Evolutionary conservation across 2,329 filamentous ascomycete species (phyloP).

Genomic region (Arthrobotrys sphaeroides): DNA sequence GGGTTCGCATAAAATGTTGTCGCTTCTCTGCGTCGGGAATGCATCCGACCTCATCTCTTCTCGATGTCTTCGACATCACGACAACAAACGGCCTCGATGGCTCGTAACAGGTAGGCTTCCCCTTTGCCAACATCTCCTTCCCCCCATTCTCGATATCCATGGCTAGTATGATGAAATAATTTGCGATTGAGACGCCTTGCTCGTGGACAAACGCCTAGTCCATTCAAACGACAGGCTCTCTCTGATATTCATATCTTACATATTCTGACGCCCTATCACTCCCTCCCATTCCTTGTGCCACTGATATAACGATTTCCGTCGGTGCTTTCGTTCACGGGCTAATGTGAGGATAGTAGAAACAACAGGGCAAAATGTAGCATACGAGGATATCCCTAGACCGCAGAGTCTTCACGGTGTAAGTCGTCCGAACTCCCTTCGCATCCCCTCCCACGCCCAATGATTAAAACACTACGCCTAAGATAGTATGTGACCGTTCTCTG

Average conservation of each 20-base stretch:
- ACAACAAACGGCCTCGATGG: not conserved
- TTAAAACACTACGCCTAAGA: constrained; percentile 73
- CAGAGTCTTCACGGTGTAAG: too few relatives aligned
- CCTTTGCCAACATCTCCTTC: constrained; percentile 28
- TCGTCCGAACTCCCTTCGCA: not conserved
- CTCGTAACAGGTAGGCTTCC: constrained; percentile 56
- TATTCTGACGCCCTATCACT: constrained; percentile 77
- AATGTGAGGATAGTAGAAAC: not conserved
- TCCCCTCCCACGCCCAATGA: constrained; percentile 66
- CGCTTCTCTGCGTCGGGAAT: not conserved
- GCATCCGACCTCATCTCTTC: constrained; percentile 6
- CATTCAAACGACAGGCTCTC: constrained; percentile 75
- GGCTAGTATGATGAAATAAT: constrained; percentile 89
- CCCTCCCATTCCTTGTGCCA: constrained; percentile 56
- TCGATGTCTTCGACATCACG: not conserved
- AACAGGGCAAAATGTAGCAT: too few relatives aligned
- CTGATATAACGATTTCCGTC: not conserved
- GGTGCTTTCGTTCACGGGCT: not conserved
- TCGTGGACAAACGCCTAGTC: constrained; percentile 91
- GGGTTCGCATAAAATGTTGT: constrained; percentile 20
- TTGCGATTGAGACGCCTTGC: constrained; percentile 91
- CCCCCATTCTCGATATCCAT: constrained; percentile 53
- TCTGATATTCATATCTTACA: constrained; percentile 98
- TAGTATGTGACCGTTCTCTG: constrained; percentile 71
- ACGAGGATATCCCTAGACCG: too few relatives aligned